phyloP scores from a whole-genome alignment of 768 basidiomycete genomes.

The Rhizopogon vinicolor region DNA sequence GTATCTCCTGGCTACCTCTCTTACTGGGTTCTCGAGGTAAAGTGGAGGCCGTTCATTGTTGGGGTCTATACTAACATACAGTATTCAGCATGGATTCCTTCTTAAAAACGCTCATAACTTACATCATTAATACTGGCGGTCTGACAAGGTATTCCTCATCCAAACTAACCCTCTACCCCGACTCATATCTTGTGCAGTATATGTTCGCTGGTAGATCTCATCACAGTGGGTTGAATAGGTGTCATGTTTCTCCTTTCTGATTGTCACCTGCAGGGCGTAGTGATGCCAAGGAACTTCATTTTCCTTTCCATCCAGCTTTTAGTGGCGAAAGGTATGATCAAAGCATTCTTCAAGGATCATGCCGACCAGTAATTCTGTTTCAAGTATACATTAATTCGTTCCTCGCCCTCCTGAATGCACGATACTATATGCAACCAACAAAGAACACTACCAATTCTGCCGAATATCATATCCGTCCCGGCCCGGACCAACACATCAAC shows the following conservation, averaged over 20 bases:
- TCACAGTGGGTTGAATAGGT: not conserved
- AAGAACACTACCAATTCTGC: too few species aligned
- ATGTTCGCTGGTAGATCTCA: not conserved
- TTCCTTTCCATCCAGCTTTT: not conserved
- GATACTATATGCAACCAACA: too few species aligned
- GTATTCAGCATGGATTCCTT: not conserved
- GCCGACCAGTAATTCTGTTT: not conserved
- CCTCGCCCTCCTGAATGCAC: not conserved
- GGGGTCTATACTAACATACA: too few species aligned
- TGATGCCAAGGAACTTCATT: slow-evolving; percentile 1
- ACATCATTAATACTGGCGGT: not conserved
- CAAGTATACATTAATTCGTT: not conserved
- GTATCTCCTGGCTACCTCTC: not conserved
- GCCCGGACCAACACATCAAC: too few species aligned
- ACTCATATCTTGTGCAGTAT: not conserved
- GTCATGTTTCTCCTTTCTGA: not conserved
- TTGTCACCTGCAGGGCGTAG: not conserved
- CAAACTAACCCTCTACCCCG: too few species aligned
- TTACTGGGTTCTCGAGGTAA: not conserved
- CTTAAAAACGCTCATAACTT: not conserved
- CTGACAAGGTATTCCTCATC: not conserved
- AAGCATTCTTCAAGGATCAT: not conserved
- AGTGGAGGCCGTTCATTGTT: not conserved
- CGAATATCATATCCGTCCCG: too few species aligned
- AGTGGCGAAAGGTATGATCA: not conserved